phyloP scores from a whole-genome alignment of 805 yeast species.

The Spencermartinsiella europaea region DNA sequence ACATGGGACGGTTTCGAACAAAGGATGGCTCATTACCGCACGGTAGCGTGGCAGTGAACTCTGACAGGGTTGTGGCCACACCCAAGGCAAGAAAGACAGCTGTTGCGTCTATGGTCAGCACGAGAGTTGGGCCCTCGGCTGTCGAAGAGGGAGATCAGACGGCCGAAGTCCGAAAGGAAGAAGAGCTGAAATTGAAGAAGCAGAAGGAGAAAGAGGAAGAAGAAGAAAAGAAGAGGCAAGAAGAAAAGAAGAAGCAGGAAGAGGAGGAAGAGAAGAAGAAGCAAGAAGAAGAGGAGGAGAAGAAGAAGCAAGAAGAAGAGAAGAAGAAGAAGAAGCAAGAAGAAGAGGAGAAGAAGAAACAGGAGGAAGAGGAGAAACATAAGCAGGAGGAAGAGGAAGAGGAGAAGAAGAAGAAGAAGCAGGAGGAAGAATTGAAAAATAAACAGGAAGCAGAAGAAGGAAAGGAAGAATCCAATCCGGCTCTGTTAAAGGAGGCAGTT shows the following conservation, averaged over 20 bases:
- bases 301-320: background rate
- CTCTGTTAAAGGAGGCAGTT: too few species aligned
- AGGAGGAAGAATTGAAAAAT: background rate
- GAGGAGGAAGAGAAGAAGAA: conserved; percentile 15
- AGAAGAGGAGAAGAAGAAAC: background rate
- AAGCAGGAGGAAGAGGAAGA: conserved; percentile 8
- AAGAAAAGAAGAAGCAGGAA: background rate
- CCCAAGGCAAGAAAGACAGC: too few species aligned
- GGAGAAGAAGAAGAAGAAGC: background rate
- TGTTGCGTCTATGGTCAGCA: too few species aligned
- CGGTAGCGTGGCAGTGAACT: too few species aligned
- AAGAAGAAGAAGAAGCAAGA: background rate
- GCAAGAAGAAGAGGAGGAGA: background rate
- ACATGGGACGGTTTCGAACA: background rate
- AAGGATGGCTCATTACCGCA: too few species aligned
- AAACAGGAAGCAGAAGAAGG: background rate
- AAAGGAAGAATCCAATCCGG: background rate
- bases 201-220: background rate
- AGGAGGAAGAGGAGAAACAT: conserved; percentile 4
- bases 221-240: background rate
- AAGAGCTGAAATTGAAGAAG: background rate
- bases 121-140: too few species aligned
- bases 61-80: too few species aligned
- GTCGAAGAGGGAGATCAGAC: too few species aligned
- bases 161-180: background rate